phyloP scores from a whole-genome alignment of 2,329 filamentous ascomycete species.

The Boeremia exigua region DNA sequence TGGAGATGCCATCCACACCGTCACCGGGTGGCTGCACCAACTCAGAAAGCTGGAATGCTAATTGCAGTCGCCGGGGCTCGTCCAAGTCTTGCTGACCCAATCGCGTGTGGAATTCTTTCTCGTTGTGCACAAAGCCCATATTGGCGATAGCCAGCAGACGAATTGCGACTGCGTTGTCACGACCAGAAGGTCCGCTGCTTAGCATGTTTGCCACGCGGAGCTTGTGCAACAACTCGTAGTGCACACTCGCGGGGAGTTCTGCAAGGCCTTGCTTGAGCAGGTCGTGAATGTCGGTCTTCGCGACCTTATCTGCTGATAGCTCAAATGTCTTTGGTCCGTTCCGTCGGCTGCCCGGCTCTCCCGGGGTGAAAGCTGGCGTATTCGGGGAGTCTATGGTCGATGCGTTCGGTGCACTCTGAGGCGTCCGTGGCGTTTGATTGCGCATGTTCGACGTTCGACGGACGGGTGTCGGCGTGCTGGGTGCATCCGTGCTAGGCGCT shows the following conservation, averaged over 20 bases:
- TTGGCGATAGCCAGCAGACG: constrained; percentile 89
- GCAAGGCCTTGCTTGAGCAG: constrained; percentile 51
- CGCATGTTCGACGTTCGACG: constrained; percentile 67
- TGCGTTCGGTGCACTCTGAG: constrained; percentile 34
- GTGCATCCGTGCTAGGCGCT: constrained; percentile 50
- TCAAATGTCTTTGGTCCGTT: constrained; percentile 59
- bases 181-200: constrained; percentile 66
- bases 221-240: constrained; percentile 85
- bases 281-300: constrained; percentile 50
- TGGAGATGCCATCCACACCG: constrained; percentile 70
- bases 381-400: constrained; percentile 58
- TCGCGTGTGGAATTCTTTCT: constrained; percentile 82
- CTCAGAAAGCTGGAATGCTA: constrained; percentile 91
- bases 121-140: constrained; percentile 84
- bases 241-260: constrained; percentile 73
- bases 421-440: constrained; percentile 60
- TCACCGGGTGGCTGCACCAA: constrained; percentile 83
- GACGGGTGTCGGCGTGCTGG: constrained; percentile 76
- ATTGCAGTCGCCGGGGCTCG: constrained; percentile 84
- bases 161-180: constrained; percentile 78
- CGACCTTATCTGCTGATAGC: constrained; percentile 60
- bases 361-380: constrained; percentile 52
- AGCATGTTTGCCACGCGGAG: constrained; percentile 85
- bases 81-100: constrained; percentile 87
- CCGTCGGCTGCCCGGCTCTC: constrained; percentile 33